A percentile compares a stretch with the other conserved stretches of the same genome.
Evolutionary conservation across 2,329 filamentous ascomycete species (phyloP).

Genomic region (Apiospora hydei): DNA sequence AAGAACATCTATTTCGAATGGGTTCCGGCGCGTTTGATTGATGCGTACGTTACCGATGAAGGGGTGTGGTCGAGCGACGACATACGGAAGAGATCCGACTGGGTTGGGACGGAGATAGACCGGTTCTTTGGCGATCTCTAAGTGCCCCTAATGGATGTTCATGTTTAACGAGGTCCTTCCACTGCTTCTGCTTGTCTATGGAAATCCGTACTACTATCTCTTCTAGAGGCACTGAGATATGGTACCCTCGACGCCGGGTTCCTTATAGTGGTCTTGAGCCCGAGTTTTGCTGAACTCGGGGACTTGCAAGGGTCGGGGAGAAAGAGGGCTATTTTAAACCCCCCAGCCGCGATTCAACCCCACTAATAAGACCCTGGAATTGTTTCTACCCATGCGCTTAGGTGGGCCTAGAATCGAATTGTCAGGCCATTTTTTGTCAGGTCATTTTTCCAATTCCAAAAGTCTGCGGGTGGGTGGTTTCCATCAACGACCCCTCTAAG

Average conservation of each 20-base stretch:
- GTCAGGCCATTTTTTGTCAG: conserved; percentile 24
- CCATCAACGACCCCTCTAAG: neutral
- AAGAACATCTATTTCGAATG: conserved; percentile 68
- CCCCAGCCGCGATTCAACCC: neutral
- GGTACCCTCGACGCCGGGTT: too few species aligned
- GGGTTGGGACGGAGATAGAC: conserved; percentile 46
- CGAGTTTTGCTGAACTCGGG: too few species aligned
- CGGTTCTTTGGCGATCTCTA: conserved; percentile 49
- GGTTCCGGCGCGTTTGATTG: conserved; percentile 58
- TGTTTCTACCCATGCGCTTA: neutral
- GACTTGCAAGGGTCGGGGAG: too few species aligned
- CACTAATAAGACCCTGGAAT: neutral
- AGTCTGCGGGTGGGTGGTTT: conserved; percentile 12
- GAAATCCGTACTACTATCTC: too few species aligned
- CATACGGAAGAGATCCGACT: conserved; percentile 49
- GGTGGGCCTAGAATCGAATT: conserved; percentile 21
- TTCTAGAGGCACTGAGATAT: too few species aligned
- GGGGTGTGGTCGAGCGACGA: conserved; percentile 51
- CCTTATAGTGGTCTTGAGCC: too few species aligned
- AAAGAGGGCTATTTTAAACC: too few species aligned
- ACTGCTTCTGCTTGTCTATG: too few species aligned
- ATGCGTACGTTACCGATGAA: conserved; percentile 62
- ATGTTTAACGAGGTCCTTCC: too few species aligned
- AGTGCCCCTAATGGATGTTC: neutral
- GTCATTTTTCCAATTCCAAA: neutral